Evolutionary conservation across 345 rosid genomes (phyloP).

Genomic region (Brassica incana): DNA sequence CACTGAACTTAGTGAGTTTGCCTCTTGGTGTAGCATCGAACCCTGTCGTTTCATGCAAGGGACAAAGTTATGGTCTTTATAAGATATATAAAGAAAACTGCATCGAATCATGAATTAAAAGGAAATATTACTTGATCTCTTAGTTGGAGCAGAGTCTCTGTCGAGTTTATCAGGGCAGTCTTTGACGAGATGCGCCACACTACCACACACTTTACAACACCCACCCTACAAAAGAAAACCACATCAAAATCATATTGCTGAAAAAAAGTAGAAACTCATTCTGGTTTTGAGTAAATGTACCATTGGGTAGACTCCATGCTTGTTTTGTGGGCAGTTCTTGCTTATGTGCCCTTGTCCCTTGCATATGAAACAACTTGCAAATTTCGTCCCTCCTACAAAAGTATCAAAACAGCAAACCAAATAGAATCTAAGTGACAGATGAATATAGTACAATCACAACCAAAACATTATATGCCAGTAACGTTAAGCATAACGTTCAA

Average conservation of each 20-base stretch:
- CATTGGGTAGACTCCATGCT: constrained; percentile 93
- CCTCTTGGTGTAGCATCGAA: constrained; percentile 46
- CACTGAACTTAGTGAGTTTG: constrained; percentile 67
- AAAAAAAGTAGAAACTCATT: background rate
- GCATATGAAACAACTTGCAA: constrained; percentile 88
- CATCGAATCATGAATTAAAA: background rate
- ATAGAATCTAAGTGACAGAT: background rate
- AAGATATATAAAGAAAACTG: too few relatives aligned
- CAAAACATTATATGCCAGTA: background rate
- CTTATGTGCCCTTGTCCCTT: constrained; percentile 83
- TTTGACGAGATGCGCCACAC: constrained; percentile 87
- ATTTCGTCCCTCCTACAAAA: constrained; percentile 77
- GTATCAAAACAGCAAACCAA: background rate
- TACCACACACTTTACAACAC: constrained; percentile 87
- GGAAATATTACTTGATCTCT: constrained; percentile 43
- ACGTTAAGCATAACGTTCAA: background rate
- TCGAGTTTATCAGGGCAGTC: constrained; percentile 82
- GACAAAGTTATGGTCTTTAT: background rate
- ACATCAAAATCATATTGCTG: background rate
- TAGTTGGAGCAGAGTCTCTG: constrained; percentile 30
- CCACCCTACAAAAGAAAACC: constrained; percentile 62
- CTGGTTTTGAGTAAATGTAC: constrained; percentile 40
- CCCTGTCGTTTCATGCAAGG: constrained; percentile 42
- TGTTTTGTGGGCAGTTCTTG: constrained; percentile 81
- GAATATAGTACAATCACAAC: background rate